A percentile compares a stretch with the other conserved stretches of the same genome.
Evolutionary conservation across 345 rosid species (phyloP).

Genomic region (Raphanus sativus): DNA sequence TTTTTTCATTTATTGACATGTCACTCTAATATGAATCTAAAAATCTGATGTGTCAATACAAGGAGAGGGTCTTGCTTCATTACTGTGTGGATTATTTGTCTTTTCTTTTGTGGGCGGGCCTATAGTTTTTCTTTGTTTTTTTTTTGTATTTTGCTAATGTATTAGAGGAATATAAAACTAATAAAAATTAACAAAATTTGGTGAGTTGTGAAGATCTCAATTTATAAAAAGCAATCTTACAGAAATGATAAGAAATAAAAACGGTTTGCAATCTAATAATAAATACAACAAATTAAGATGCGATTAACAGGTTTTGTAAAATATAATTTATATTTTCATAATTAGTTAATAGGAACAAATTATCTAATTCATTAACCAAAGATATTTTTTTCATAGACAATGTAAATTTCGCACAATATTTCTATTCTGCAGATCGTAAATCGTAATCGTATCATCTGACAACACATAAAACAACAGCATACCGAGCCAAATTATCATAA

Average conservation of each 20-base stretch:
- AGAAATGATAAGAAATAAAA: constrained; percentile 1
- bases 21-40: too few relatives aligned
- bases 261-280: not conserved
- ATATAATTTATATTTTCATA: too few relatives aligned
- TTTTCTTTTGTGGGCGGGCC: not conserved
- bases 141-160: not conserved
- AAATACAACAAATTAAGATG: not conserved
- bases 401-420: not conserved
- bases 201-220: constrained; percentile 14
- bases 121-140: not conserved
- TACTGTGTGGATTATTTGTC: too few relatives aligned
- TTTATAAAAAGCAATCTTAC: not conserved
- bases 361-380: not conserved
- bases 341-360: not conserved
- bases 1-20: too few relatives aligned
- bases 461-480: not conserved
- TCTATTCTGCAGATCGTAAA: not conserved
- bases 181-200: not conserved
- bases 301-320: not conserved
- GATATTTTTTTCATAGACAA: not conserved
- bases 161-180: not conserved
- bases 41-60: too few relatives aligned
- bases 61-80: too few relatives aligned
- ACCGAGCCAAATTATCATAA: constrained; percentile 8
- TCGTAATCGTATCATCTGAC: not conserved